A percentile compares a stretch with the other conserved stretches of the same genome.
Evolutionary conservation across 2,329 filamentous ascomycete species (phyloP).

Genomic region (Cercospora sp.): DNA sequence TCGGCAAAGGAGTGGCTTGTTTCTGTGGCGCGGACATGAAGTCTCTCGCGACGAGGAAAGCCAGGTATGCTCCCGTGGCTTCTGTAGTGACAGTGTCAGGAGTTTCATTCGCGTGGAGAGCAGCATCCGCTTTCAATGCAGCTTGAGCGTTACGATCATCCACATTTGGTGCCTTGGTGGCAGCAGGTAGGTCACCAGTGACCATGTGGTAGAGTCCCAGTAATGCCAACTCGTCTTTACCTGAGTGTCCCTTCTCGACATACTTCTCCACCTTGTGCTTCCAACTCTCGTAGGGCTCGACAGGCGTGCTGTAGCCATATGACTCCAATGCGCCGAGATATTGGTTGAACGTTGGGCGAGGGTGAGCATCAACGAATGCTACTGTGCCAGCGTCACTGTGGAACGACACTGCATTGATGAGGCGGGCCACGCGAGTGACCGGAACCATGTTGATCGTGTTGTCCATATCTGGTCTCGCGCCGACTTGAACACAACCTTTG

Average conservation of each 20-base stretch:
- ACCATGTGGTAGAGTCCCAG: slow-evolving; percentile 75
- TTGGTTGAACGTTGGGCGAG: slow-evolving; percentile 73
- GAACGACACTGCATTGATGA: slow-evolving; percentile 73
- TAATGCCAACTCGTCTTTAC: slow-evolving; percentile 69
- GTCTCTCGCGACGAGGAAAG: slow-evolving; percentile 62
- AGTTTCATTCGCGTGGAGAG: slow-evolving; percentile 54
- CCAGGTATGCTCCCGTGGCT: slow-evolving; percentile 63
- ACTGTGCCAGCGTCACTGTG: slow-evolving; percentile 55
- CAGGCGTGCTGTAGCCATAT: slow-evolving; percentile 71
- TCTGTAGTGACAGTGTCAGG: slow-evolving; percentile 60
- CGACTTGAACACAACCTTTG: slow-evolving; percentile 84
- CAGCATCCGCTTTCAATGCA: slow-evolving; percentile 63
- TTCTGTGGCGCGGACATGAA: slow-evolving; percentile 57
- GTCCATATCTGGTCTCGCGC: slow-evolving; percentile 68
- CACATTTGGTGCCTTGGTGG: slow-evolving; percentile 70
- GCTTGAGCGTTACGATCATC: slow-evolving; percentile 69
- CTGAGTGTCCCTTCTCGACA: slow-evolving; percentile 59
- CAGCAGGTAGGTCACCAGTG: slow-evolving; percentile 66
- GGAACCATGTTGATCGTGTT: slow-evolving; percentile 92
- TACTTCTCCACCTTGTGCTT: slow-evolving; percentile 65
- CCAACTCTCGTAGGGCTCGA: slow-evolving; percentile 70
- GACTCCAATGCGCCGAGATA: slow-evolving; percentile 69
- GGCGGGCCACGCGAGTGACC: slow-evolving; percentile 77
- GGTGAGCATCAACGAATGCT: slow-evolving; percentile 76
- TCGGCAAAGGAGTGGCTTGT: slow-evolving; percentile 43